phyloP scores from a whole-genome alignment of 2,329 filamentous ascomycete species.

The Aspergillus novofumigatus region DNA sequence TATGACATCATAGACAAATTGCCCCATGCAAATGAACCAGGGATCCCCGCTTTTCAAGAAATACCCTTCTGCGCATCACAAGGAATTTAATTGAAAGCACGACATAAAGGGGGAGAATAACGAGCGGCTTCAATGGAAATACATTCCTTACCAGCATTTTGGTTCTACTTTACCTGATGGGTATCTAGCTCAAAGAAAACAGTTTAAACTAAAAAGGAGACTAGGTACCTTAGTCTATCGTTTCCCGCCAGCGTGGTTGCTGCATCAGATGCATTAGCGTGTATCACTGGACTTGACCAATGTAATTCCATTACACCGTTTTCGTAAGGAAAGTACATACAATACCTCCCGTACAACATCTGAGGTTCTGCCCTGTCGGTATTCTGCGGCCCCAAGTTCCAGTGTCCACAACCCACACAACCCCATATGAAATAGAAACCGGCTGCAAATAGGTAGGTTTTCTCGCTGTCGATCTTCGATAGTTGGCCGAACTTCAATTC shows the following conservation, averaged over 20 bases:
- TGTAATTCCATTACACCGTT: constrained; percentile 8
- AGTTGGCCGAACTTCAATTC: background rate
- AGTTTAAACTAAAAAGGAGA: background rate
- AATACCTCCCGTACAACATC: constrained; percentile 1
- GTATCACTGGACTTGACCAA: constrained; percentile 2
- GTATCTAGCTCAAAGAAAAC: background rate
- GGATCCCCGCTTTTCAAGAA: background rate
- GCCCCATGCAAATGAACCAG: constrained; percentile 9
- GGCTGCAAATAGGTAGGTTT: background rate
- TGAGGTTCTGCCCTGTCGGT: background rate
- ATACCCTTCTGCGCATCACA: constrained; percentile 1
- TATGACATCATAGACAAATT: constrained; percentile 19
- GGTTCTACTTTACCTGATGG: background rate
- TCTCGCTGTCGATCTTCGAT: background rate
- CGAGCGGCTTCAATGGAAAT: background rate
- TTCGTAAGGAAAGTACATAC: constrained; percentile 4
- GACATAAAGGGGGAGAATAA: constrained; percentile 7
- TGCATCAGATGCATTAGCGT: constrained; percentile 14
- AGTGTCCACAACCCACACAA: background rate
- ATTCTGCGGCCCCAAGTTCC: background rate
- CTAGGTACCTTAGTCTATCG: background rate
- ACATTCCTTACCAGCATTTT: background rate
- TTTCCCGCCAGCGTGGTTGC: constrained; percentile 19
- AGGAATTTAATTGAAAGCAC: background rate
- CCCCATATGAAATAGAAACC: background rate